Evolutionary conservation across 257 asterid species (phyloP).

Genomic region (Misopates orontium): DNA sequence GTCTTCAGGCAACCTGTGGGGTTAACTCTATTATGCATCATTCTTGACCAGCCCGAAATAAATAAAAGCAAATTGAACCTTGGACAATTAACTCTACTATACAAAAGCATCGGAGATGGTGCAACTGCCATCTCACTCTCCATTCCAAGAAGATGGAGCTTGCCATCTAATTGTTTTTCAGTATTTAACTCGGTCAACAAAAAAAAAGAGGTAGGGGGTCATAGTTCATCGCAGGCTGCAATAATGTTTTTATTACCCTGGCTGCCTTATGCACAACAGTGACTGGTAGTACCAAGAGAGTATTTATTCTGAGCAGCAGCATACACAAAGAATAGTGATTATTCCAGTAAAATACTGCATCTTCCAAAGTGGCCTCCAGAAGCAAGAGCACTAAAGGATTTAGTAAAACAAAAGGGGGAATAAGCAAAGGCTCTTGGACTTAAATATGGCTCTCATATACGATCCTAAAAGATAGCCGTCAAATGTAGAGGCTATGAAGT

Average conservation of each 20-base stretch:
- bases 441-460: neutral
- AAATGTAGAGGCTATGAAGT: neutral
- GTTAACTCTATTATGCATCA: conserved; percentile 1
- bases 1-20: conserved; percentile 25
- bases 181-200: too few relatives aligned
- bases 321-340: neutral
- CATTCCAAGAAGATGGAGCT: neutral
- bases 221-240: conserved; percentile 1
- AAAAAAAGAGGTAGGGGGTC: neutral
- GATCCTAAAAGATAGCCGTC: conserved; percentile 11
- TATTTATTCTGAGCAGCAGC: neutral
- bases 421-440: neutral
- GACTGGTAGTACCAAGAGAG: neutral
- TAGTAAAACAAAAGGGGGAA: neutral
- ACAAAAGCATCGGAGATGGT: conserved; percentile 4
- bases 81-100: neutral
- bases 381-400: neutral
- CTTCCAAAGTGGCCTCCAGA: neutral
- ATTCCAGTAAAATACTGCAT: neutral
- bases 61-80: neutral
- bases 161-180: neutral
- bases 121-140: neutral
- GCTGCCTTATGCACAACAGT: neutral
- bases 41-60: neutral
- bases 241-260: neutral